These are phyloP conservation scores for Xylaria sp. DNA, from an alignment of 2,329 filamentous ascomycete genomes.

Conservation along the genomic window DNA sequence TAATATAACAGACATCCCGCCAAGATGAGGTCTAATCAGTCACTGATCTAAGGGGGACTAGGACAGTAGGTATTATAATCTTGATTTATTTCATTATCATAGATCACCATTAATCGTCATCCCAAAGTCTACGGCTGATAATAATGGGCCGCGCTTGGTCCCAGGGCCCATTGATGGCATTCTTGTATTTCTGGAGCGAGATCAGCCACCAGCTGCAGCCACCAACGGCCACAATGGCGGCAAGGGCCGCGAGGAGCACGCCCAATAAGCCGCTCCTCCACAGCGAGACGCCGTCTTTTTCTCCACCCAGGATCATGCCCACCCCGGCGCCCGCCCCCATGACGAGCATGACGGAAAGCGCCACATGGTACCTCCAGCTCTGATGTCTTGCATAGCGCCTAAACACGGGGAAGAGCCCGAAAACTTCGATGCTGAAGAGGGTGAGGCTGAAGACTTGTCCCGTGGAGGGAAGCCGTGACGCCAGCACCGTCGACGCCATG, in stretches of 20 bases:
- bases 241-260: constrained; percentile 77
- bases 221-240: constrained; percentile 83
- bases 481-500: constrained; percentile 95
- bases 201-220: constrained; percentile 99
- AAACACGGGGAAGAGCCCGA: constrained; percentile 97
- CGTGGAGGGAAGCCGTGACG: constrained; percentile 86
- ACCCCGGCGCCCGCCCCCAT: constrained; percentile 83
- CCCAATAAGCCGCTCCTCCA: constrained; percentile 73
- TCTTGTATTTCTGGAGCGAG: constrained; percentile 97
- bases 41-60: background rate
- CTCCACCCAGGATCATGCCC: constrained; percentile 66
- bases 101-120: constrained; percentile 51
- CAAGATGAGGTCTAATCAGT: background rate
- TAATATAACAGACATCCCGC: background rate
- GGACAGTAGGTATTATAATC: background rate
- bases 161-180: constrained; percentile 98
- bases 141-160: constrained; percentile 92
- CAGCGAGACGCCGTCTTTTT: constrained; percentile 54
- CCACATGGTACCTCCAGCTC: constrained; percentile 82
- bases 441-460: constrained; percentile 95
- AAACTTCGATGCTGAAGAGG: constrained; percentile 96
- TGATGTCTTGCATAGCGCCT: constrained; percentile 85
- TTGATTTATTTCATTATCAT: constrained; percentile 3
- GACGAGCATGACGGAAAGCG: constrained; percentile 79
- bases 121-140: constrained; percentile 70